Base-by-base conservation (phyloP, 2,329 filamentous ascomycete genomes). In the Phoma sp. region DNA sequence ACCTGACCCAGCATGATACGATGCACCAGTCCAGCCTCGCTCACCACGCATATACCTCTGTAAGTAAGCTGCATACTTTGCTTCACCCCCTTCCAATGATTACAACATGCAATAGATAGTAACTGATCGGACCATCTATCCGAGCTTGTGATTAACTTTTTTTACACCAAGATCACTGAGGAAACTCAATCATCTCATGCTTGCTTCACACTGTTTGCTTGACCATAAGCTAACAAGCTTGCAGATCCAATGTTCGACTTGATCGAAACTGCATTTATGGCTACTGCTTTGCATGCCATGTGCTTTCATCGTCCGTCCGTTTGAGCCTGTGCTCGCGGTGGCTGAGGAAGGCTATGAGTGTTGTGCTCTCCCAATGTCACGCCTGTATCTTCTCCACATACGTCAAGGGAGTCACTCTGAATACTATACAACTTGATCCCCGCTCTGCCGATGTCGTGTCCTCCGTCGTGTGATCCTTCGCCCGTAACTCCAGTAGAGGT, bases 131-230 rank as follows among this genome's bases (percentile, higher is more conserved):
- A 49, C 51, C 51, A 54, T 54, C 51, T 49, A 54, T 54, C 51
- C 51, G 51, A 54, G 39, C 33, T 18, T 23, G 33, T 87, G 84
- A 86, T 80, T 77, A 80, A 78, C 72, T 74, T 80, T 74, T 74
- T 80, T 81, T 65, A 68, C 83, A 87, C 84, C 84, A 87, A 87
- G 84, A 87, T 87, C 84, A 84, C 84, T 87, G 84, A 87, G 83
- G 82, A 75, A 68, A 53, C 48, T 30, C 40, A 53, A 53, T 53
- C 47, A 58, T 15, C 25, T 42, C 38, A 52, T 50, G 36, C 42
- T 50, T 62, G 57, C 42, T 63, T 52, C 48, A 51, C 42, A 47
- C 21, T 33, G 28, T 43, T 53, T 26, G 39, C 26, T 47, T 7
- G 46, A 42, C 9, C 43, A 40, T 23, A 48, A n/a, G 59, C 68